phyloP scores from a whole-genome alignment of 169 alveolate species.

The Miamiensis avidus region DNA sequence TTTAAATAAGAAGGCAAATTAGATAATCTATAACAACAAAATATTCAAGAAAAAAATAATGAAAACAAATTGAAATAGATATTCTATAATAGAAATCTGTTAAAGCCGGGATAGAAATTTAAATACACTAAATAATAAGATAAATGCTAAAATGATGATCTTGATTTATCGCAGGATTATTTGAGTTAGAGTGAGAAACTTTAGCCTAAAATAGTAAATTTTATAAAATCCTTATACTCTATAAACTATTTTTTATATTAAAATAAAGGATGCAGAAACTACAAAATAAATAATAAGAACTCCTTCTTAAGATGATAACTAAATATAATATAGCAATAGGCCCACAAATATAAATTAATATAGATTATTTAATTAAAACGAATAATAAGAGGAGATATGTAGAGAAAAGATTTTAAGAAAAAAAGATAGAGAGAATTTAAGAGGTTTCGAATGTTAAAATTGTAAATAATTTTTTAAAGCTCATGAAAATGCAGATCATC shows the following conservation, averaged over 20 bases:
- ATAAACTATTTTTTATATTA: too few relatives aligned
- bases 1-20: too few relatives aligned
- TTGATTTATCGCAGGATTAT: too few relatives aligned
- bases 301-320: background rate
- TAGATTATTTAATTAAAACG: background rate
- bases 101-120: too few relatives aligned
- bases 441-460: background rate
- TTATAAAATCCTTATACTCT: too few relatives aligned
- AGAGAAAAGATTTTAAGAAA: background rate
- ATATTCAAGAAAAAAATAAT: too few relatives aligned
- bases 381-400: background rate
- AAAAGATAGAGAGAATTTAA: background rate
- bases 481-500: background rate
- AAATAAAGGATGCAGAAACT: background rate
- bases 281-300: background rate
- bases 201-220: background rate
- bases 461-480: background rate
- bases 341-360: background rate
- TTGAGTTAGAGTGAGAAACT: background rate
- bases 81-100: too few relatives aligned
- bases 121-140: too few relatives aligned
- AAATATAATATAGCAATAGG: background rate
- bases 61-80: too few relatives aligned
- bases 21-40: too few relatives aligned
- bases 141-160: too few relatives aligned